These are phyloP conservation scores for Melampsora larici-populina DNA, from an alignment of 1,284 basidiomycete genomes.

Conservation along the genomic window DNA sequence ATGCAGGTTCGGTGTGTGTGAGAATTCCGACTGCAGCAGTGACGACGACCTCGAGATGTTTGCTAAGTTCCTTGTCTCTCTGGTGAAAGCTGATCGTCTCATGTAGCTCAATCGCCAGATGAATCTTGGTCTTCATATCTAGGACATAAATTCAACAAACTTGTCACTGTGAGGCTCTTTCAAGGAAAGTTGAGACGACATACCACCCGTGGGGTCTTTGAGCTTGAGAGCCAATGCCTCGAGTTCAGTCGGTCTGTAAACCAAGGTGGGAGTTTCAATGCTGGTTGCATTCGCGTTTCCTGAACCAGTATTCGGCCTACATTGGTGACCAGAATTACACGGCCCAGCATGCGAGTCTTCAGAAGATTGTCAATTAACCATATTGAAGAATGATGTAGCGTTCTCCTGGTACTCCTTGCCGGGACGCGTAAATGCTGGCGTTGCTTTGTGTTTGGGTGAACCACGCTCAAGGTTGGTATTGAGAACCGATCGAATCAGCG, in stretches of 20 bases:
- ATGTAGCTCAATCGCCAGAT: conserved; percentile 72
- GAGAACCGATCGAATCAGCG: too few species aligned
- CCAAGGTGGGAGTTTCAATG: conserved; percentile 27
- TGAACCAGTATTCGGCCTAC: conserved; percentile 17
- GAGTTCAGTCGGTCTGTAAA: conserved; percentile 43
- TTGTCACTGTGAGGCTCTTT: neutral
- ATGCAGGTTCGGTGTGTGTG: conserved; percentile 70
- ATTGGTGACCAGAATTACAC: neutral
- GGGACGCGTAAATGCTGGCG: too few species aligned
- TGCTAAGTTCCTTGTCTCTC: conserved; percentile 73
- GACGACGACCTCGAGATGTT: conserved; percentile 62
- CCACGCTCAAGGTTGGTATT: too few species aligned
- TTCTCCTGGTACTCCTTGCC: too few species aligned
- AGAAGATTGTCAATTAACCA: neutral
- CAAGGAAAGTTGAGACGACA: neutral
- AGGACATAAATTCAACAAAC: neutral
- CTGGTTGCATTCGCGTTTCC: neutral
- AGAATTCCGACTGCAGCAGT: conserved; percentile 76
- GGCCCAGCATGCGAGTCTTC: neutral
- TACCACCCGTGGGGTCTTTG: conserved; percentile 45
- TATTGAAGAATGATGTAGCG: neutral
- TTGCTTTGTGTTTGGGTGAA: too few species aligned
- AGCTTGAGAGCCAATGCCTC: conserved; percentile 48
- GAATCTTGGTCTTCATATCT: conserved; percentile 58
- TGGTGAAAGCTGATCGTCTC: conserved; percentile 76